Percentiles rank a stretch among this genome's conserved stretches.
Conservation (phyloP, 176 grass and related monocot species). For the sorghum (Sorghum bicolor) region DNA sequence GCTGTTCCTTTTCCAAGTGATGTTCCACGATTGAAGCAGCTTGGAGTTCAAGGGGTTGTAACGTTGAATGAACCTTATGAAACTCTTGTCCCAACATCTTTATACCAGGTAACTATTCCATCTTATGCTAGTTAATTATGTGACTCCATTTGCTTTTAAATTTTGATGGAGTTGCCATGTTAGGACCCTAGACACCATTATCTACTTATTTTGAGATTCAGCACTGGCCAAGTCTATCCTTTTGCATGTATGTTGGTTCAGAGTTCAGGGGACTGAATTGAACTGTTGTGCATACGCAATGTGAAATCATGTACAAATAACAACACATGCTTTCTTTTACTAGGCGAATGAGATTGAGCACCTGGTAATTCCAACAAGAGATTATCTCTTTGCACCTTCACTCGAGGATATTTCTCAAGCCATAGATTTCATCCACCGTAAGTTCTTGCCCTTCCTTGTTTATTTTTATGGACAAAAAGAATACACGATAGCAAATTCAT, state of each 20-base stretch:
- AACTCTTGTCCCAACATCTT: conserved; percentile 75
- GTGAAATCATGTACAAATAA: not conserved
- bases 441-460: conserved; percentile 21
- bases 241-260: not conserved
- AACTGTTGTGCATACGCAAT: not conserved
- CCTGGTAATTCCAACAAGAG: conserved; percentile 92
- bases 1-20: conserved; percentile 97
- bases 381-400: conserved; percentile 89
- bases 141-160: conserved; percentile 4
- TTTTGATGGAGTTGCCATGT: not conserved
- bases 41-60: conserved; percentile 83
- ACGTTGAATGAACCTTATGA: conserved; percentile 94
- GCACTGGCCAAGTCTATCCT: not conserved
- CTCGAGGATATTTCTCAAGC: conserved; percentile 74
- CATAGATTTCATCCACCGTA: conserved; percentile 92
- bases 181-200: not conserved
- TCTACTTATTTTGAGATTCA: not conserved
- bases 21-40: conserved; percentile 66
- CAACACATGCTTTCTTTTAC: conserved; percentile 17
- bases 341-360: conserved; percentile 81
- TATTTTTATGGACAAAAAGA: not conserved
- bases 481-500: not conserved
- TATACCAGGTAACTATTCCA: conserved; percentile 63
- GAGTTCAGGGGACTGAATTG: not conserved
- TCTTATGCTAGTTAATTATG: not conserved